Evolutionary conservation across 2,329 filamentous ascomycete genomes (phyloP).

Genomic region (Colletotrichum lupini): DNA sequence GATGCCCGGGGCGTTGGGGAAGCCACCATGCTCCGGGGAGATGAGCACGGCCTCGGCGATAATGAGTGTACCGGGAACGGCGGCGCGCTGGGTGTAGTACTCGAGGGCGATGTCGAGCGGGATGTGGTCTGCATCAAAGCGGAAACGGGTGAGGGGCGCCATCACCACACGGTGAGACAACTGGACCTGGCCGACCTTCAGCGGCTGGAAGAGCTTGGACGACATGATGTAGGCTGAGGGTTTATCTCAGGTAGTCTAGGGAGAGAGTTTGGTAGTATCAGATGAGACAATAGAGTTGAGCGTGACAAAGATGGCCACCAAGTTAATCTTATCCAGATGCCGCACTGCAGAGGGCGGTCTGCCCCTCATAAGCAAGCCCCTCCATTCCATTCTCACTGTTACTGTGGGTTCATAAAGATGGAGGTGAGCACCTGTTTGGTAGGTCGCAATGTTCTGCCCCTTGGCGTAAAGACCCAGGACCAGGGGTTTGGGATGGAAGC

Average conservation of each 20-base stretch:
- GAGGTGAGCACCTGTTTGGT: background rate
- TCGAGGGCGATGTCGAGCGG: slow-evolving; percentile 43
- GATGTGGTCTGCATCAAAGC: slow-evolving; percentile 36
- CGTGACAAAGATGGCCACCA: background rate
- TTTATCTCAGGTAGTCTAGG: background rate
- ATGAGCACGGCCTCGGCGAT: slow-evolving; percentile 58
- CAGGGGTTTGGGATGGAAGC: slow-evolving; percentile 13
- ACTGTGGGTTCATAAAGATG: slow-evolving; percentile 15
- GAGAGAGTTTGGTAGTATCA: background rate
- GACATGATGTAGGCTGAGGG: slow-evolving; percentile 8
- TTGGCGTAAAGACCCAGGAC: slow-evolving; percentile 1
- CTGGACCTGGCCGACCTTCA: slow-evolving; percentile 37
- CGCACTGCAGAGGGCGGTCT: background rate
- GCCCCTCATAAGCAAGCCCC: background rate
- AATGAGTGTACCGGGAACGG: slow-evolving; percentile 54
- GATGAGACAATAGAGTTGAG: background rate
- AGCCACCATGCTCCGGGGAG: slow-evolving; percentile 47
- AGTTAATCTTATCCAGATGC: background rate
- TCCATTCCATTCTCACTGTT: slow-evolving; percentile 1
- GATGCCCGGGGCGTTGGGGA: slow-evolving; percentile 64
- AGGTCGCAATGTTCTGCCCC: background rate
- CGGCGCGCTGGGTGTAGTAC: slow-evolving; percentile 59
- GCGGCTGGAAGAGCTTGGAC: slow-evolving; percentile 36
- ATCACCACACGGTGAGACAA: slow-evolving; percentile 40
- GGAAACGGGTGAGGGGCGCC: slow-evolving; percentile 40